Conservation (phyloP, 2,329 filamentous ascomycete species). For the Cladophialophora carrionii region DNA sequence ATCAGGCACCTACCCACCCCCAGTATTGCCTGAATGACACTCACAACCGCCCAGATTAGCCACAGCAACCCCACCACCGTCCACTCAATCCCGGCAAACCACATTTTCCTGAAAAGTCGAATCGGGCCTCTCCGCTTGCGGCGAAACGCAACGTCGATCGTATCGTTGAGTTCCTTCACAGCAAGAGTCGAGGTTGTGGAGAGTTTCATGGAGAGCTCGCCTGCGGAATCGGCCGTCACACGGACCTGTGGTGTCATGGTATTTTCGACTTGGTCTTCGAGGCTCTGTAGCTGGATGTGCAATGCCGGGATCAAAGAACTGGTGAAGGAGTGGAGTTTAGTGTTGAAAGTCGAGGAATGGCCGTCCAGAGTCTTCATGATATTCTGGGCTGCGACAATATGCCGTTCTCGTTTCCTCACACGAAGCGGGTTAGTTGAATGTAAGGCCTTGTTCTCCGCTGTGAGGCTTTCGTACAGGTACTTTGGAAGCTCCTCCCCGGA, state of each 20-base stretch:
- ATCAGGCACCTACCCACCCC: conserved; percentile 65
- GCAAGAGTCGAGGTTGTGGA: conserved; percentile 75
- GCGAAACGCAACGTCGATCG: conserved; percentile 69
- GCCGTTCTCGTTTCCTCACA: conserved; percentile 55
- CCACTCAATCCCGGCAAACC: conserved; percentile 88
- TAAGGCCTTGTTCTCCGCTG: conserved; percentile 42
- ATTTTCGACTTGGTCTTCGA: conserved; percentile 54
- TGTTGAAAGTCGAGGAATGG: conserved; percentile 52
- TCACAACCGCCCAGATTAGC: conserved; percentile 90
- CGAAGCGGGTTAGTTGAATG: conserved; percentile 38
- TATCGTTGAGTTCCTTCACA: conserved; percentile 78
- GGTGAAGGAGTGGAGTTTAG: conserved; percentile 47
- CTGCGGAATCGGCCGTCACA: conserved; percentile 73
- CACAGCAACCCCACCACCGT: conserved; percentile 85
- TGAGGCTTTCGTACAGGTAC: conserved; percentile 44
- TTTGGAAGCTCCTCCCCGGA: conserved; percentile 35
- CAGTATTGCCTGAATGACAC: conserved; percentile 68
- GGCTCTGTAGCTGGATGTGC: conserved; percentile 48
- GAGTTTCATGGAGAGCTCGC: conserved; percentile 75
- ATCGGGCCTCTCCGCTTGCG: conserved; percentile 69
- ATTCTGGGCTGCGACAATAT: conserved; percentile 57
- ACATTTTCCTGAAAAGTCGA: conserved; percentile 72
- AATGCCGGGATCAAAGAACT: conserved; percentile 51
- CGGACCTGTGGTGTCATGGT: conserved; percentile 64
- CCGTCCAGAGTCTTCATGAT: conserved; percentile 52